A percentile compares a stretch with the other conserved stretches of the same genome.
Evolutionary conservation across 164 flowering plant genomes (phyloP).

Genomic region (Magnolia changhungtana): DNA sequence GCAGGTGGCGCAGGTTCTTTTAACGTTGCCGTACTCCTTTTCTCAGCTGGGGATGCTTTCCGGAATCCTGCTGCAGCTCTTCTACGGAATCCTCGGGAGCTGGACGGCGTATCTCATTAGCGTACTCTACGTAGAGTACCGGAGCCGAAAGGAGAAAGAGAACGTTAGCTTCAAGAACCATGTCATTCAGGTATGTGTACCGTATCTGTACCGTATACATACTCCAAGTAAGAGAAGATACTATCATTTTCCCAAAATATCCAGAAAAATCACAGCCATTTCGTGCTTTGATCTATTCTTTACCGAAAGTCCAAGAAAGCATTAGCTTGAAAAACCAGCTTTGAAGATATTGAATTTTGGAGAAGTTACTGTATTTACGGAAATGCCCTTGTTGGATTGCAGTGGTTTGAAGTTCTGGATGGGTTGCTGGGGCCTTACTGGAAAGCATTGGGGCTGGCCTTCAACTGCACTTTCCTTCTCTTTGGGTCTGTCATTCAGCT

Average conservation of each 20-base stretch:
- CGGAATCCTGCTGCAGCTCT: constrained; percentile 62
- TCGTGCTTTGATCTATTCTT: background rate
- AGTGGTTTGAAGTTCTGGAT: constrained; percentile 97
- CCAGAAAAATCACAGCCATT: background rate
- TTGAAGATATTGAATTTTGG: background rate
- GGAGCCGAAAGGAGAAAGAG: constrained; percentile 77
- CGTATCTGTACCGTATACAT: no score
- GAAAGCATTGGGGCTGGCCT: constrained; percentile 85
- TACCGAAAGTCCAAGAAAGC: background rate
- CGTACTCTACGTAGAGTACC: constrained; percentile 73
- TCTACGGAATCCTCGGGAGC: constrained; percentile 79
- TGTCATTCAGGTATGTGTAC: constrained; percentile 66
- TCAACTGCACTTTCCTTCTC: constrained; percentile 88
- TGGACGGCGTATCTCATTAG: constrained; percentile 94
- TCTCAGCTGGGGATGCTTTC: constrained; percentile 82
- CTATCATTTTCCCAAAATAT: background rate
- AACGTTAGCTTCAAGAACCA: constrained; percentile 78
- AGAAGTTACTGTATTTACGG: background rate
- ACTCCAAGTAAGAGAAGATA: no score
- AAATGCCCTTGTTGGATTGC: constrained; percentile 5
- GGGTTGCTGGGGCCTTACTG: constrained; percentile 89
- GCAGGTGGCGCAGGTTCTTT: constrained; percentile 60
- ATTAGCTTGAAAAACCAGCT: background rate
- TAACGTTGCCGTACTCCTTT: constrained; percentile 84
- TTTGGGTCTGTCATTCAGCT: constrained; percentile 95